Percentiles rank a stretch among this genome's conserved stretches.
These are phyloP conservation scores for Colletotrichum paranaense DNA, from an alignment of 2,329 filamentous ascomycete genomes.

Conservation along the genomic window DNA sequence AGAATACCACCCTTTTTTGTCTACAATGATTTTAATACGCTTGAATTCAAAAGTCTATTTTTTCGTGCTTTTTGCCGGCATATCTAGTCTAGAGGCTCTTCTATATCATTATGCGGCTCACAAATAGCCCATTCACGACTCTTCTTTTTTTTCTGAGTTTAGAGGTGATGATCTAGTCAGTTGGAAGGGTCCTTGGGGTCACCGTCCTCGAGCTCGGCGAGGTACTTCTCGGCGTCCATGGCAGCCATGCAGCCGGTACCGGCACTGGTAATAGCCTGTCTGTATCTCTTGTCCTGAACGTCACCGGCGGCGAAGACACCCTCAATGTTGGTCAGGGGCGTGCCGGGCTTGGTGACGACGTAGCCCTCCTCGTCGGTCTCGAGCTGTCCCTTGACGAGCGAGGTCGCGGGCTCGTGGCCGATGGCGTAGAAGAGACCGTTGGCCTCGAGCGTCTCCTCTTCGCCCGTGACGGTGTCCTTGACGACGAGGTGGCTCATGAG, in stretches of 20 bases:
- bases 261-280: conserved; percentile 97
- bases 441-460: conserved; percentile 86
- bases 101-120: conserved; percentile 5
- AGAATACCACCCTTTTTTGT: background rate
- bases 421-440: conserved; percentile 98
- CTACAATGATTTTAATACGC: background rate
- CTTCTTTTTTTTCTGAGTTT: background rate
- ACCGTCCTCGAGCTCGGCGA: conserved; percentile 77
- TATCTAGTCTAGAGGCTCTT: conserved; percentile 17
- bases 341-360: conserved; percentile 88
- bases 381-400: conserved; percentile 90
- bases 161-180: conserved; percentile 36
- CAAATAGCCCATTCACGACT: background rate
- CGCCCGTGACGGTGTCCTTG: conserved; percentile 80
- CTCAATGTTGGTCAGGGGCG: conserved; percentile 85
- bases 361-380: conserved; percentile 92
- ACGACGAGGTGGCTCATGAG: conserved; percentile 91
- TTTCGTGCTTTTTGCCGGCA: conserved; percentile 1
- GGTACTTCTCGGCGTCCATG: conserved; percentile 93
- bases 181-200: conserved; percentile 30
- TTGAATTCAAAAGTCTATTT: conserved; percentile 30
- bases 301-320: conserved; percentile 98
- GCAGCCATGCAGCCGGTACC: conserved; percentile 96
- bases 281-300: conserved; percentile 98
- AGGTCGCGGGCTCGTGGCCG: conserved; percentile 93